Base-by-base conservation (phyloP, 2,329 filamentous ascomycete species). In the Aspergillus puulaauensis region DNA sequence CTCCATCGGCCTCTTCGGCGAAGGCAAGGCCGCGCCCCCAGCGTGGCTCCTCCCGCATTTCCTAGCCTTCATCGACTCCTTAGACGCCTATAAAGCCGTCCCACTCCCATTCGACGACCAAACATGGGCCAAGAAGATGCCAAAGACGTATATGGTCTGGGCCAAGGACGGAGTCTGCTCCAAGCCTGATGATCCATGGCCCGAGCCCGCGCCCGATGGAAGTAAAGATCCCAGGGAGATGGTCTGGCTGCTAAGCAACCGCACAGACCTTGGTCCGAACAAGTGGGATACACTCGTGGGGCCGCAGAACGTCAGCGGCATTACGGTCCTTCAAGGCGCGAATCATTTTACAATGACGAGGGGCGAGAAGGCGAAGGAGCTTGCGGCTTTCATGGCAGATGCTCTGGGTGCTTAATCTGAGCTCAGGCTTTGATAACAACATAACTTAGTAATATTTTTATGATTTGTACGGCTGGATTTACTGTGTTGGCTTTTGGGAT, bases 21-120 rank as follows among this genome's bases (percentile, higher is more conserved):
- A 75, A 43, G 76, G 75, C 49, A 75, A 75, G 37, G 68, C 71
- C 23, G 75, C 74, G 46, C 73, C 76, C 6, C 80, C 80, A 1
- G 73, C 72, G 43, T 82, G 80, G 79, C 71, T 83, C 27, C 72
- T 81, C 3, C 79, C 79, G 19, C 80, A 83, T 65, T 83, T 83
- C 70, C 66, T 77, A 24, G 80, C 80, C 27, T 77, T 75, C 59
- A 80, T 82, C 61, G 75, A 79, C 52, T 71, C 76, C 1, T 69
- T 83, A 40, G 77, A 79, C 45, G 74, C 74, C 27, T 83, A 82
- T 63, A 71, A 68, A 56, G 71, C 70, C 1, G 41, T 60, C 2
- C 68, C 69, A 0, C 69, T 75, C 59, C 70, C 72, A 3, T 72
- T 68, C 56, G 52, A 57, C 7, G 69, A 73, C 17, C 53, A 51